Base-by-base conservation (phyloP, 1,284 basidiomycete genomes). In the Ganoderma lucidum region DNA sequence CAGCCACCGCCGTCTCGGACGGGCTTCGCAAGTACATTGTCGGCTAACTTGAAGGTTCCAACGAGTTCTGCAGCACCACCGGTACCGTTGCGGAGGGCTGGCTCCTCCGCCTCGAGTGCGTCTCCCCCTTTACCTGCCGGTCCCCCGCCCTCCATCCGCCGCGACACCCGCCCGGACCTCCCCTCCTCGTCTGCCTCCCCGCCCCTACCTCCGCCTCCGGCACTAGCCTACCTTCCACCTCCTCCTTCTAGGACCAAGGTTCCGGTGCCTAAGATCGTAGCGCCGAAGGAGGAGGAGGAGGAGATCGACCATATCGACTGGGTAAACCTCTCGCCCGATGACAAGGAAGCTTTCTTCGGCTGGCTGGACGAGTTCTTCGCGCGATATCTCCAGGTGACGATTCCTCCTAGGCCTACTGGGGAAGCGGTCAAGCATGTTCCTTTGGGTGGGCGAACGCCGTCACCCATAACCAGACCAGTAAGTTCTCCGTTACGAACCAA, bases 321-420 rank as follows among this genome's bases (percentile, higher is more conserved):
- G 93, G 77, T 82, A 4, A 88, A 92, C 76, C 81, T 94, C 55
- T 86, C 87, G 0, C 73, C 76, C 9, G 83, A 88, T 74, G 93
- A 95, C 75, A 95, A 93, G 77, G 79, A 87, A 42, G 86, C 81
- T 19, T 90, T 95, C 75, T 95, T 95, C 78, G 79, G 79, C 64
- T 93, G 91, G 89, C 81, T 95, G 19, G 93, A 95, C 75, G 91
- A 93, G 76, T 94, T 91, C 79, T 94, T 94, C 75, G 83, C 85
- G 23, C 82, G 83, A 53, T 83, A 81, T 66, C 75, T 86, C 8
- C 70, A 73, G 12, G 63, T 64, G 3, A 58, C 74, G 4, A 51
- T 75, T n/a, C 66, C 67, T 0, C 66, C 75, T 6, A 62, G 68
- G 5, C 61, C 61, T 14, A n/a, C 62, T 1, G 44, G 59, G 5